Conservation (phyloP, 768 basidiomycete species). For the Leccinum variicolor region DNA sequence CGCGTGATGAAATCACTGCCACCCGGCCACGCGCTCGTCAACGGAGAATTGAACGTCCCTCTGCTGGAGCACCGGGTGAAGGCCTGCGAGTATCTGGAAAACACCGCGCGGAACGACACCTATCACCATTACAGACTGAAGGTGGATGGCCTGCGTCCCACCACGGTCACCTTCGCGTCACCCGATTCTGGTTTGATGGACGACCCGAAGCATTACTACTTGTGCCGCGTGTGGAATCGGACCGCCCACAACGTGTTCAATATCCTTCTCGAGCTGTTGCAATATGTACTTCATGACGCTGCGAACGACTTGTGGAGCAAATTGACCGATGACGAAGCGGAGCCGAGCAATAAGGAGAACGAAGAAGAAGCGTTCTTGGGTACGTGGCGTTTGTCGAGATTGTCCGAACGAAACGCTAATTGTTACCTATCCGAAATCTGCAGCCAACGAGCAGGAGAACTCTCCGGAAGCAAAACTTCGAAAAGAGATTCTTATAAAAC, state of each 20-base stretch:
- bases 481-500: constrained; percentile 14
- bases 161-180: constrained; percentile 6
- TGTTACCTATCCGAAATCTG: background rate
- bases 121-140: constrained; percentile 12
- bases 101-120: background rate
- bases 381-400: background rate
- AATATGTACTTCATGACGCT: constrained; percentile 7
- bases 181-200: background rate
- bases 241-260: constrained; percentile 12
- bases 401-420: background rate
- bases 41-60: constrained; percentile 21
- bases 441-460: background rate
- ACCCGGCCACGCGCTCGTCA: constrained; percentile 20
- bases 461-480: constrained; percentile 5
- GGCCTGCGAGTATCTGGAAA: constrained; percentile 2
- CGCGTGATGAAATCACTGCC: constrained; percentile 7
- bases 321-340: background rate
- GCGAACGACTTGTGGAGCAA: background rate
- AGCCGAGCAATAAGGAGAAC: background rate
- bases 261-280: constrained; percentile 15
- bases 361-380: background rate
- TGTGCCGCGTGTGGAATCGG: constrained; percentile 23
- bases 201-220: constrained; percentile 10
- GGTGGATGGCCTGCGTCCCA: constrained; percentile 8
- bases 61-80: constrained; percentile 21